Evolutionary conservation across 495 filamentous ascomycete genomes (phyloP), one percentile per base, ranked within the genome.

Genomic region (Chlorociboria aeruginascens): DNA sequence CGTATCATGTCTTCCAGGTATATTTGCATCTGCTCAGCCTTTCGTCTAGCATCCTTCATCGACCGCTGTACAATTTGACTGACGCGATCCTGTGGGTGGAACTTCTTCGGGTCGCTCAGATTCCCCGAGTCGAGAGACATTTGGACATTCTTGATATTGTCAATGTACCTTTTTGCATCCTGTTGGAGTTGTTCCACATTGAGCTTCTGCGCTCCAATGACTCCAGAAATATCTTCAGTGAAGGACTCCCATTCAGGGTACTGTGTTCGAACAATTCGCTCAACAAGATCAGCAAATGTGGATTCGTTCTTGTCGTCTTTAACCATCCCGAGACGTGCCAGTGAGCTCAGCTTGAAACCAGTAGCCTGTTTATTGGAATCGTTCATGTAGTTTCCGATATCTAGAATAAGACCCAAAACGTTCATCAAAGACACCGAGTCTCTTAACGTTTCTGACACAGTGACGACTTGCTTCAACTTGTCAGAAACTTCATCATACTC

Each of bases 331-430:
- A 98, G 70, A 20, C 92, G 79, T 33, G 86, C 85, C n/a, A 98
- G 81, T 0, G 92, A 94, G 55, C 88, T 88, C 20, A 98, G 77
- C 66, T 98, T 98, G 81, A 98, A 98, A 40, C 92, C 92, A 52
- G 82, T 85, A 2, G 93, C 92, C 65, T 97, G 93, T 66, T 98
- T 98, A 64, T 95, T 96, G 40, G 89, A 81, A 57, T 97, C 92
- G 68, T 98, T 98, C 92, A 98, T 98, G 72, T 92, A 98, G 61
- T 98, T 98, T 60, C 92, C 92, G 59, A 98, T 94, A 66, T 95
- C 88, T 54, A 97, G 71, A 62, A 98, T 98, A 40, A 98, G 70
- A 50, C 90, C 90, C 16, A 98, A 81, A 36, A 98, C 87, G 51
- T 92, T 95, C 78, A 96, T 95, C 56, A 98, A 68, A 7, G 86